phyloP scores from a whole-genome alignment of 768 basidiomycete genomes.

The Wakefieldia striispora region DNA sequence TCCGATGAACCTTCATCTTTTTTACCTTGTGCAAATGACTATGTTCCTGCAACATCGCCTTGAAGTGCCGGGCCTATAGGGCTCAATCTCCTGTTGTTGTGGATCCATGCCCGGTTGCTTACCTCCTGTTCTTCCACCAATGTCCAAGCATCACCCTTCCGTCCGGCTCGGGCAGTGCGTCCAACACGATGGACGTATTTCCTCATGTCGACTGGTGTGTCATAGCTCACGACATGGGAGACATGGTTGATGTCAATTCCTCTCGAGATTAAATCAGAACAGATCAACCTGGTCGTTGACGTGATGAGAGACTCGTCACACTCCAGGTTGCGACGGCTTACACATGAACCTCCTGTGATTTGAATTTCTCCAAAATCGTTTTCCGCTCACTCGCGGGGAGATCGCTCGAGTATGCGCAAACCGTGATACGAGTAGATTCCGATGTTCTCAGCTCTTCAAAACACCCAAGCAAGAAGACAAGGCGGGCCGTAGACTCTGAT shows the following conservation, averaged over 20 bases:
- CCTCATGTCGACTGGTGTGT: slow-evolving; percentile 94
- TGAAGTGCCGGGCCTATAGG: slow-evolving; percentile 80
- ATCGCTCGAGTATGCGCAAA: slow-evolving; percentile 86
- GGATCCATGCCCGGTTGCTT: slow-evolving; percentile 7
- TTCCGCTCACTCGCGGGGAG: slow-evolving; percentile 71
- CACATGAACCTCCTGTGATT: slow-evolving; percentile 79
- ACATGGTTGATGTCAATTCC: slow-evolving; percentile 95
- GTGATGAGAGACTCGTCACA: slow-evolving; percentile 2
- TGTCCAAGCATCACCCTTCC: slow-evolving; percentile 88
- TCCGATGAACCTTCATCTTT: slow-evolving; percentile 60
- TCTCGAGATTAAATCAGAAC: slow-evolving; percentile 93
- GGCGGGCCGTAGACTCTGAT: slow-evolving; percentile 82
- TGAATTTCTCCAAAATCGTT: slow-evolving; percentile 76
- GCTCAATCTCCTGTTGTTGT: background rate
- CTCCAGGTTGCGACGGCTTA: slow-evolving; percentile 36
- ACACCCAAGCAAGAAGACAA: slow-evolving; percentile 78
- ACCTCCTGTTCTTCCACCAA: slow-evolving; percentile 95
- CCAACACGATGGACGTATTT: slow-evolving; percentile 99
- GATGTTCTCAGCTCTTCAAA: slow-evolving; percentile 56
- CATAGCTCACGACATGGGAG: slow-evolving; percentile 92
- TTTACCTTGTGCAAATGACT: slow-evolving; percentile 70
- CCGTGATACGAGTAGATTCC: slow-evolving; percentile 36
- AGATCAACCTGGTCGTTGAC: slow-evolving; percentile 67
- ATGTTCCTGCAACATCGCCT: slow-evolving; percentile 70
- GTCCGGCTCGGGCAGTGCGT: slow-evolving; percentile 91